Base-by-base conservation (phyloP, 768 basidiomycete genomes). In the Phylloporus arenicola region DNA sequence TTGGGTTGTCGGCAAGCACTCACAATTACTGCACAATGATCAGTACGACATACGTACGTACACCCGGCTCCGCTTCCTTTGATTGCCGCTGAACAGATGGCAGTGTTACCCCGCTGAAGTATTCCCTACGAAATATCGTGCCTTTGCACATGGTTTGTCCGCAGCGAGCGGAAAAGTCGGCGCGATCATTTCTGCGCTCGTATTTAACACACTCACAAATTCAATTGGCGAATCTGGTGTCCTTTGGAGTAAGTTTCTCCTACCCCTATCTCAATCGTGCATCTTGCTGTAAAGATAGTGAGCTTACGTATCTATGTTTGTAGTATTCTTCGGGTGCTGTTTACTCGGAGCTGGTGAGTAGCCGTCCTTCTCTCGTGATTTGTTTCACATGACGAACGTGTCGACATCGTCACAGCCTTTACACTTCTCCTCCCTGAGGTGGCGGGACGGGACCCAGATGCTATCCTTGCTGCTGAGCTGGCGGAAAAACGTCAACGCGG, bases 101-200 rank as follows among this genome's bases (percentile, higher is more conserved):
- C 22, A 83, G 80, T 78, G 81, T 62, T 85, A 86, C 60, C 84
- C 88, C 3, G 84, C 83, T 4, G 86, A 88, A 68, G 82, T 88
- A 11, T 88, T 88, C 72, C 88, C 88, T 0, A 90, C 88, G 1
- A 74, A 81, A 33, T 88, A 81, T 68, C 77, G 82, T 40, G 84
- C 83, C 22, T 77, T 77, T 43, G 87, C 86, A 13, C 88, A 89
- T 62, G 88, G 88, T 25, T 69, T 87, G 12, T 82, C 80, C 2
- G 88, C 88, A 3, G 88, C 86, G 0, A 70, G 69, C 35, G 88
- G 88, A 17, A 90, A 91, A 62, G 72, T 70, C 0, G 88, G 88
- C 46, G 88, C 88, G 0, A 88, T 91, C 72, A 76, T 88, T 55
- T 81, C 83, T 11, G 82, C 84, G 1, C 77, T 88, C 38, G 85